Evolutionary conservation across 1,284 basidiomycete species (phyloP), one percentile per base, ranked within the genome.

Genomic region (Leccinum griseonigrum): DNA sequence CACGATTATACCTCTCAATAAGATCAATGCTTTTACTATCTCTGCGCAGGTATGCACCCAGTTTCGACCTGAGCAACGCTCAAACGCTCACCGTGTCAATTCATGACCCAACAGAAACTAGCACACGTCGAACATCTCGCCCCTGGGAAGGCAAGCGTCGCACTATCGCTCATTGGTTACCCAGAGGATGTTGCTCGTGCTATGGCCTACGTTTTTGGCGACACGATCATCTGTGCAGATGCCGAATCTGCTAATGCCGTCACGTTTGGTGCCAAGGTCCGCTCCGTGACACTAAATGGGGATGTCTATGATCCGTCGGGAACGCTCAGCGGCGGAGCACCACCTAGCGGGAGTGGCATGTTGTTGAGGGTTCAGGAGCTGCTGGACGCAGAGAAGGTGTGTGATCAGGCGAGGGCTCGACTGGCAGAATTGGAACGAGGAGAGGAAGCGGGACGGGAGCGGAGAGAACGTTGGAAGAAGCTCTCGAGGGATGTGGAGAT

Each of bases 271-370:
- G 79, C 76, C 7, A 83, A 88, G 29, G 83, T 91, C 16, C 90
- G 90, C 62, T 95, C 92, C 11, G 95, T 99, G 57, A 99, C 97
- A 1, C 81, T 97, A 18, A 90, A 95, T 29, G 97, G 97, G 16
- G 97, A 99, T 71, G 88, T 98, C 7, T 99, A 99, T 76, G 97
- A 99, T 68, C 97, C 97, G 0, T 92, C 91, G 3, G 97, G 97
- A 4, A 97, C 93, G 1, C 84, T 99, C 9, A 94, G 91, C 26
- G 97, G 97, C 31, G 97, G 97, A 11, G 88, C 95, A 5, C 89
- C 94, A 1, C 92, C 95, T 0, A 88, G 79, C 55, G 82, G 86
- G 28, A 89, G 84, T 34, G 92, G 93, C 9, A 81, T 92, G 3
- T 81, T 99, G 16, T 79, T 97, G 64, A 88, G 89, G 68, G 94